Evolutionary conservation across 2,329 filamentous ascomycete species (phyloP), one percentile per base, ranked within the genome.

Genomic region (Raffaelea arxii): DNA sequence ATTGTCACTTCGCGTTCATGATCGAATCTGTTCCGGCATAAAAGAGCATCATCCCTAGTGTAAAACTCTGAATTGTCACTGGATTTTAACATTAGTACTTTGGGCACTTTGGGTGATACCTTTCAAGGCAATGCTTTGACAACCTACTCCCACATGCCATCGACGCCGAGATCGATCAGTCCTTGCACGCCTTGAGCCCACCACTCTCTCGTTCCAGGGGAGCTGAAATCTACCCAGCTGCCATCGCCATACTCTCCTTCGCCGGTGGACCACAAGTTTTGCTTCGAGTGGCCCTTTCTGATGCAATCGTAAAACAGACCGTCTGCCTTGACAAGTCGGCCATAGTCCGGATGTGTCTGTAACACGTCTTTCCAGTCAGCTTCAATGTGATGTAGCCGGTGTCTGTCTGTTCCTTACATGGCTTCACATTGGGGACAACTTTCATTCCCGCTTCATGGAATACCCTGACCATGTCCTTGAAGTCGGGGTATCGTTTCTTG

Each of bases 71-170:
- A 22, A 21, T 43, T 43, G 21, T 43, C 41, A 25, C 30, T 42
- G n/a, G 27, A 16, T n/a, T n/a, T n/a, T n/a, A 6, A 7, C 6
- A 14, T 36, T 18, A 16, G 6, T n/a, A n/a, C n/a, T n/a, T n/a
- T n/a, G n/a, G n/a, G n/a, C n/a, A n/a, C n/a, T n/a, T n/a, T n/a
- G n/a, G n/a, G n/a, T n/a, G n/a, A n/a, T n/a, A n/a, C n/a, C 27
- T 9, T 16, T 32, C 27, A 16, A 32, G 9, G 27, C 9, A 32
- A 10, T 32, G 27, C 10, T 16, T 32, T 32, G n/a, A 14, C n/a
- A 6, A 42, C 41, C 16, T 27, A 42, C 41, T 42, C 30, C 41
- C 41, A 43, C 11, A 43, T 43, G 19, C 41, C 25, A 21, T 43
- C 41, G 18, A 43, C 21, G 41, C 41, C 41, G 3, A 35, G 27